Evolutionary conservation across 768 basidiomycete species (phyloP), one percentile per base, ranked within the genome.

Genomic region (Collybia sp.): DNA sequence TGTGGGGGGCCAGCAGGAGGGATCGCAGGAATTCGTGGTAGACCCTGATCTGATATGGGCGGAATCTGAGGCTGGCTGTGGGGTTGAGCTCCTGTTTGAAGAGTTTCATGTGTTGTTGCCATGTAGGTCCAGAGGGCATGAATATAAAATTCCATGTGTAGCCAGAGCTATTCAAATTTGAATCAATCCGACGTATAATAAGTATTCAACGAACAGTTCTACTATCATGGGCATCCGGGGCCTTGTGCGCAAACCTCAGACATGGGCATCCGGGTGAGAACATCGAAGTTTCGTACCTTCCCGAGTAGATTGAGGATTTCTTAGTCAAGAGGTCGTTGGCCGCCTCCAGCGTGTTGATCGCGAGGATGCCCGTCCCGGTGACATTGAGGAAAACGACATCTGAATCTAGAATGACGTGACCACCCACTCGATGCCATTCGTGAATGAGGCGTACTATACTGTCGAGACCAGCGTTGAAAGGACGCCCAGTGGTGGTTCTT

Each of bases 251-350:
- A n/a, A 12, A 33, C 12, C n/a, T 8, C 3, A 16, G 13, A 18
- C 2, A 15, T 19, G 1, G 36, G n/a, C n/a, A 6, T 47, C 3
- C 3, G 2, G 1, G 5, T 6, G 17, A 31, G 3, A 12, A 4
- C 20, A 13, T 3, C 6, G 13, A n/a, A n/a, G 16, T 25, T 8
- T 25, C 48, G 10, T 25, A 56, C 59, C 59, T n/a, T 59, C 53
- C 49, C 2, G 51, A 59, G 34, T 55, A 61, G 17, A 52, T 53
- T 19, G 40, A 44, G 3, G 54, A 58, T 42, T 57, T 49, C 35
- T 49, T 52, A 10, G 57, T 56, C 1, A 63, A 43, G n/a, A 63
- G 53, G 13, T 62, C 59, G 11, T 48, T 52, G 5, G 53, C 53
- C 5, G 53, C 48, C 30, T 60, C 49, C 4, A 47, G 44, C 11